phyloP scores from a whole-genome alignment of 345 rosid genomes.

The Populus pruinosa region DNA sequence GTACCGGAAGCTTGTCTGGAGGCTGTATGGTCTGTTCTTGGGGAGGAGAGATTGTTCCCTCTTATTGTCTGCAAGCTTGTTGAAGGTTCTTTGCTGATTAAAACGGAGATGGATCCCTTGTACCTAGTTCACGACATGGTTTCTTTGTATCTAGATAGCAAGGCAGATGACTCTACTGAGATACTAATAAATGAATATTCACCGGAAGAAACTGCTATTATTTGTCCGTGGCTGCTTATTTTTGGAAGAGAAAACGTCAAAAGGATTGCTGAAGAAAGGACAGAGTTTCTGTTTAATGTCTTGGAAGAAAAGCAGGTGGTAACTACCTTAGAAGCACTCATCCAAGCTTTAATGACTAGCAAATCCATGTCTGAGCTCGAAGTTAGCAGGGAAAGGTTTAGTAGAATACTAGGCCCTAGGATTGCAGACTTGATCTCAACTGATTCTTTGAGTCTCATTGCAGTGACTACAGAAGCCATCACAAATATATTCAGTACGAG shows the following conservation, averaged over 20 bases:
- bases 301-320: neutral
- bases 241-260: neutral
- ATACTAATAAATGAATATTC: neutral
- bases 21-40: neutral
- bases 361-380: neutral
- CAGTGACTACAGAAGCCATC: neutral
- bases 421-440: neutral
- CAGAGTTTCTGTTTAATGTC: neutral
- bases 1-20: neutral
- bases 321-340: neutral
- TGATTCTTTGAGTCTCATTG: neutral
- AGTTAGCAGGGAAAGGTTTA: neutral
- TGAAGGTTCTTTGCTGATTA: neutral
- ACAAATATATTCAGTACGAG: neutral
- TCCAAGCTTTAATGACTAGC: neutral
- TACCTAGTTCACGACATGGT: neutral
- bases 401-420: neutral
- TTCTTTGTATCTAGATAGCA: neutral
- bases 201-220: neutral
- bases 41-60: neutral
- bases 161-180: neutral
- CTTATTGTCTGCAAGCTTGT: neutral
- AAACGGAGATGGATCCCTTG: neutral
- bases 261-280: neutral
- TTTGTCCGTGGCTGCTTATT: neutral